These are phyloP conservation scores for Populus davidiana DNA, from an alignment of 345 rosid genomes.

Conservation along the genomic window DNA sequence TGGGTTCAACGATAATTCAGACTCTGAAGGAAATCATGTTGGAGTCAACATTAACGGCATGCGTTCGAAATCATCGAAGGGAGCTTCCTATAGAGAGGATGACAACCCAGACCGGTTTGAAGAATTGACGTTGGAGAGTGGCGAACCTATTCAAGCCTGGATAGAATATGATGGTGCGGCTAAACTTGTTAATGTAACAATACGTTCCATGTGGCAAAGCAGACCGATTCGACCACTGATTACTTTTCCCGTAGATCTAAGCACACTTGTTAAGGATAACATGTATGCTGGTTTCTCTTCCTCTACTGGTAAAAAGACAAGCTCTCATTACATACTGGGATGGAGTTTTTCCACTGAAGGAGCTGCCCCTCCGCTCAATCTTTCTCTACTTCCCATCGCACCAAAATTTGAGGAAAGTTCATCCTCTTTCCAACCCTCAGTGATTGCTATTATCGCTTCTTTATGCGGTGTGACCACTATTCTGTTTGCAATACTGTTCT, in stretches of 20 bases:
- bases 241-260: conserved; percentile 7
- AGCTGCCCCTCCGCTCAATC: conserved; percentile 37
- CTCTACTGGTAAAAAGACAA: conserved; percentile 51
- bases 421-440: conserved; percentile 8
- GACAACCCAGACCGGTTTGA: neutral
- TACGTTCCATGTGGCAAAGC: conserved; percentile 25
- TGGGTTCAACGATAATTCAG: conserved; percentile 20
- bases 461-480: conserved; percentile 22
- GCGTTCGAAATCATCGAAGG: conserved; percentile 6
- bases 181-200: conserved; percentile 36
- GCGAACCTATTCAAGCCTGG: conserved; percentile 50
- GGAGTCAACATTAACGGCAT: conserved; percentile 57
- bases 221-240: conserved; percentile 51
- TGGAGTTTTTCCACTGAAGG: conserved; percentile 68
- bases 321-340: conserved; percentile 68
- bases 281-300: conserved; percentile 82
- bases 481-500: conserved; percentile 31
- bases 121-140: conserved; percentile 37
- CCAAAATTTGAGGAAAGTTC: conserved; percentile 12
- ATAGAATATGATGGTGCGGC: conserved; percentile 53
- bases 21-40: conserved; percentile 40
- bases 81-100: conserved; percentile 20
- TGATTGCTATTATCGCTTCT: conserved; percentile 37
- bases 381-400: conserved; percentile 41
- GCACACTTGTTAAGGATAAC: conserved; percentile 10